Evolutionary conservation across 345 rosid genomes (phyloP).

Genomic region (Brassica nigra): DNA sequence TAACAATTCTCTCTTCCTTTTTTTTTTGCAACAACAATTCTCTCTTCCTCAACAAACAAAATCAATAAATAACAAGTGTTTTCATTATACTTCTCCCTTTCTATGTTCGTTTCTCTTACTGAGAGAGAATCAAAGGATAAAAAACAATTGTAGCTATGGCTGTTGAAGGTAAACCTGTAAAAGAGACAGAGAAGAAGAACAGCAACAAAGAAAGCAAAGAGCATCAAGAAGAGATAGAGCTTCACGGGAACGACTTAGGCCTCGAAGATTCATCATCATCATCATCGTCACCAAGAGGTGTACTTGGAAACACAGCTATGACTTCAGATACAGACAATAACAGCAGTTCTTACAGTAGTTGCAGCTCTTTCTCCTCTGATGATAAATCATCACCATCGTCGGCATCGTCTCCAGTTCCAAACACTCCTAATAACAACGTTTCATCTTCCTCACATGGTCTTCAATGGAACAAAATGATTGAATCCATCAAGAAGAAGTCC

Average conservation of each 20-base stretch:
- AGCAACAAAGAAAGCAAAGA: constrained; percentile 36
- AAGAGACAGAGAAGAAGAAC: constrained; percentile 34
- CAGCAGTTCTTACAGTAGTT: constrained; percentile 42
- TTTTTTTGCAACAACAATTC: no score
- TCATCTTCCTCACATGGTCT: constrained; percentile 29
- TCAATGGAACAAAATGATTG: constrained; percentile 64
- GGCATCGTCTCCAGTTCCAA: constrained; percentile 12
- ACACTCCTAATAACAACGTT: constrained; percentile 18
- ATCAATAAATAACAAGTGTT: no score
- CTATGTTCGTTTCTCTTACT: neutral
- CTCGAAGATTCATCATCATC: constrained; percentile 49
- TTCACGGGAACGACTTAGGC: constrained; percentile 32
- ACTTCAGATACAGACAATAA: constrained; percentile 48
- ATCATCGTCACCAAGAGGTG: constrained; percentile 44
- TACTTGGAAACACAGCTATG: constrained; percentile 46
- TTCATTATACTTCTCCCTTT: no score
- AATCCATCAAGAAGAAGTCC: constrained; percentile 57
- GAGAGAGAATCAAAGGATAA: neutral
- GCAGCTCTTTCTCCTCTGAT: constrained; percentile 38
- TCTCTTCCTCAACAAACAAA: no score
- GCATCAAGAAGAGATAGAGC: constrained; percentile 24
- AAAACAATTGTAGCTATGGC: constrained; percentile 29
- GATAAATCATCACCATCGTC: constrained; percentile 36
- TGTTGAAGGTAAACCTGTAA: constrained; percentile 39
- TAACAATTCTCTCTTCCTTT: constrained; percentile 32